Evolutionary conservation across 2,329 filamentous ascomycete genomes (phyloP), one percentile per base, ranked within the genome.

Genomic region (Penicillium sp.): DNA sequence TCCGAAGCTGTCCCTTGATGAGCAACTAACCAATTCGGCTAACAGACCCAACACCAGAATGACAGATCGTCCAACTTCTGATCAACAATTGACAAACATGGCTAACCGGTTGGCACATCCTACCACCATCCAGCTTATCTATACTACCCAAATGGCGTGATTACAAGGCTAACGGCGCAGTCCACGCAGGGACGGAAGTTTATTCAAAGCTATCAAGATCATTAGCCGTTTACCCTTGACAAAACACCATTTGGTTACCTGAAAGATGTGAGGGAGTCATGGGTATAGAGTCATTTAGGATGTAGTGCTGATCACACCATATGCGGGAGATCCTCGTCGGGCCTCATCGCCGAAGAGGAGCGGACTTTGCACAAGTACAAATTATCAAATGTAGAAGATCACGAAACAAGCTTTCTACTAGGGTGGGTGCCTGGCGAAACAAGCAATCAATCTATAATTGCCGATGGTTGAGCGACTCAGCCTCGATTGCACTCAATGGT

Each of bases 141-240:
- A 48, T 48, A 23, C 51, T n/a, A 54, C 51, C 45, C 38, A 35
- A 32, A 18, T 41, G 37, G 44, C 29, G 37, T 35, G 50, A 53
- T 40, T 1, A 34, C 29, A 35, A 21, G 7, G 21, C 9, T n/a
- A 34, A 40, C 18, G 27, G 12, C 13, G 23, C n/a, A 15, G 15
- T 23, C 29, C 32, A n/a, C 27, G 15, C 23, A 29, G 35, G 18
- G 35, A 44, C n/a, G 32, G 37, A 53, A 49, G 45, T 29, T 23
- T n/a, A 35, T 23, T 42, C 6, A 27, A 8, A 35, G 18, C 16
- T 31, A 27, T 25, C 16, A 27, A 44, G 21, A 10, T 21, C 0
- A 16, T 34, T 50, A 50, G 7, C 21, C 48, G 16, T 50, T 50
- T 45, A 44, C 12, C 29, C 38, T 16, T 15, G 7, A 16, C 6